These are phyloP conservation scores for Mucuna pruriens DNA, from an alignment of 306 rosid genomes.

Conservation along the genomic window DNA sequence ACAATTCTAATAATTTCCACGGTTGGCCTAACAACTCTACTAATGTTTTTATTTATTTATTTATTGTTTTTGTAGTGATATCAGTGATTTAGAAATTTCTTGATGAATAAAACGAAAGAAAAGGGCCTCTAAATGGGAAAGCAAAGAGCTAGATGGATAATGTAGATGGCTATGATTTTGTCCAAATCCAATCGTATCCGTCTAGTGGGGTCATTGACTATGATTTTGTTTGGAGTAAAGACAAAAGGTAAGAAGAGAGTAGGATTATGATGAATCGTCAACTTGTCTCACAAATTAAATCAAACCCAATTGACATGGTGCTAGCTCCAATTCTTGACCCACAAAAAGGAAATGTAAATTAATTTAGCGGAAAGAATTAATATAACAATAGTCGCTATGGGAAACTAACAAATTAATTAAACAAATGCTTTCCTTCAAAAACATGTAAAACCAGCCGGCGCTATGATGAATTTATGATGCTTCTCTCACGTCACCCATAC, in stretches of 20 bases:
- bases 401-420: too few species aligned
- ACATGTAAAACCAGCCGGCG: not conserved
- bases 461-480: constrained; percentile 41
- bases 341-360: not conserved
- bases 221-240: constrained; percentile 49
- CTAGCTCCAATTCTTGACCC: constrained; percentile 10
- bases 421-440: not conserved
- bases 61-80: not conserved
- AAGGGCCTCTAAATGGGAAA: not conserved
- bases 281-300: constrained; percentile 32
- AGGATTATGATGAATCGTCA: constrained; percentile 44
- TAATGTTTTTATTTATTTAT: not conserved
- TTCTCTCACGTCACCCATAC: constrained; percentile 49
- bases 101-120: not conserved
- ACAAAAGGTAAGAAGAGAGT: constrained; percentile 38
- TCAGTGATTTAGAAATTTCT: not conserved
- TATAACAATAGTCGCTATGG: not conserved
- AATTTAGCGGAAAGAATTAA: not conserved
- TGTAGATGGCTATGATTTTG: constrained; percentile 40
- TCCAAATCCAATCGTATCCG: constrained; percentile 52
- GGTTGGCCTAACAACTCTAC: not conserved
- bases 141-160: constrained; percentile 10
- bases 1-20: not conserved
- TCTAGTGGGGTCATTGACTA: constrained; percentile 48
- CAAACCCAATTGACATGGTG: not conserved